Evolutionary conservation across 345 rosid species (phyloP).

Genomic region (Gossypium turneri): DNA sequence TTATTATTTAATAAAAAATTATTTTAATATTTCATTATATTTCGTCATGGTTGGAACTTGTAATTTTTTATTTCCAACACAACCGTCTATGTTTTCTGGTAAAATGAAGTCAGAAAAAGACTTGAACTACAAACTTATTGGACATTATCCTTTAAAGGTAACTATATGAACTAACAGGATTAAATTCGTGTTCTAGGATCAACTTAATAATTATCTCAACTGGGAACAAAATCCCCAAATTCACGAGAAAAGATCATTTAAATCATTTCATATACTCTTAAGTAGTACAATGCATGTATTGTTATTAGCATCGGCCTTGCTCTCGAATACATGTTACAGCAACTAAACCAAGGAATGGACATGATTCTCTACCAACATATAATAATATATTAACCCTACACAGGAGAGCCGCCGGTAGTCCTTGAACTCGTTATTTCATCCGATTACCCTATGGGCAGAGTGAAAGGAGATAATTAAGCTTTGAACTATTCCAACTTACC

Average conservation of each 20-base stretch:
- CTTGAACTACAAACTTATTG: too few relatives aligned
- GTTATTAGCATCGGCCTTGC: not conserved
- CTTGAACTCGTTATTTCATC: not conserved
- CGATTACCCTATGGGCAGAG: not conserved
- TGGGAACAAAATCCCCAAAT: too few relatives aligned
- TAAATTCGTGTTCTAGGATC: not conserved
- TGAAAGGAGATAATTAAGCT: not conserved
- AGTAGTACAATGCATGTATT: not conserved
- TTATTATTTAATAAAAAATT: too few relatives aligned
- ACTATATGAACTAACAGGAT: too few relatives aligned
- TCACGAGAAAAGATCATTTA: too few relatives aligned
- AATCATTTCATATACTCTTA: not conserved
- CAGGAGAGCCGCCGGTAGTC: not conserved
- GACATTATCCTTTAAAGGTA: too few relatives aligned
- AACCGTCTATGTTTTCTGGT: too few relatives aligned
- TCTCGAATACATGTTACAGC: not conserved
- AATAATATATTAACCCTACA: not conserved
- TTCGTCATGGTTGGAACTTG: too few relatives aligned
- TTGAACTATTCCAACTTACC: constrained; percentile 51
- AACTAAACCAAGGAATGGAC: constrained; percentile 6
- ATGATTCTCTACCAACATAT: constrained; percentile 1
- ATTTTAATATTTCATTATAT: too few relatives aligned
- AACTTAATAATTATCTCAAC: not conserved
- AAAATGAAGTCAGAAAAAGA: too few relatives aligned
- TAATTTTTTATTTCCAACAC: too few relatives aligned